A percentile compares a stretch with the other conserved stretches of the same genome.
Evolutionary conservation across 352 stramenopile genomes (phyloP).

Genomic region (Globisporangium megalacanthum): DNA sequence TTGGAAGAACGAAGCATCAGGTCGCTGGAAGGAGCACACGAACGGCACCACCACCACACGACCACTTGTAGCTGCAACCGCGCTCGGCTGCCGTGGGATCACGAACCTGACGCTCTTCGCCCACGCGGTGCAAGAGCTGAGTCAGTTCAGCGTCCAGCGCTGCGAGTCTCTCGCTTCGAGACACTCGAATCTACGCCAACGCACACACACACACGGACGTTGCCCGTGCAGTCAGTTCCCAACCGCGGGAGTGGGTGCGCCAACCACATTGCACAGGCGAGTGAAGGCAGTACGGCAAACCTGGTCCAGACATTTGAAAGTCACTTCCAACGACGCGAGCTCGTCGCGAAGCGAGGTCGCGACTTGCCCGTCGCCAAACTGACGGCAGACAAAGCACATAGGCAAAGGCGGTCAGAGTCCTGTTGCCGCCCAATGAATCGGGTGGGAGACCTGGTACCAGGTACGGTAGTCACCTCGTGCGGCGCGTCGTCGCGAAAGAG

Average conservation of each 20-base stretch:
- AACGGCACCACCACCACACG: no score
- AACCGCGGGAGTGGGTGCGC: no score
- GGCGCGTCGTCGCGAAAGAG: constrained; percentile 29
- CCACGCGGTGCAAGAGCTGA: neutral
- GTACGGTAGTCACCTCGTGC: constrained; percentile 5
- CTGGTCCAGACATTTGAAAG: constrained; percentile 33
- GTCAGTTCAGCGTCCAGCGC: constrained; percentile 4
- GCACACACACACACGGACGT: neutral
- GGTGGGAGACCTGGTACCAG: neutral
- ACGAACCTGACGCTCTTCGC: neutral
- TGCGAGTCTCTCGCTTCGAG: neutral
- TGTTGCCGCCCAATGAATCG: no score
- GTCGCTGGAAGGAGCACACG: no score
- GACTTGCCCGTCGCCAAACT: constrained; percentile 7
- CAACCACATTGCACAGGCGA: no score
- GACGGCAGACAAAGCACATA: constrained; percentile 2
- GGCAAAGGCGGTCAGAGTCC: neutral
- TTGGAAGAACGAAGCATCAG: no score
- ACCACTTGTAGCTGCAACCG: no score
- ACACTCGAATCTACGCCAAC: constrained; percentile 9
- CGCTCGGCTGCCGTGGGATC: no score
- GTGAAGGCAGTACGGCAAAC: constrained; percentile 6
- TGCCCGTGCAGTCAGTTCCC: no score
- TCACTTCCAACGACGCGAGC: constrained; percentile 29
- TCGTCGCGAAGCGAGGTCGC: constrained; percentile 21